A percentile compares a stretch with the other conserved stretches of the same genome.
Conservation (phyloP, 2,329 filamentous ascomycete species). For the Pseudopyricularia cyperi region DNA sequence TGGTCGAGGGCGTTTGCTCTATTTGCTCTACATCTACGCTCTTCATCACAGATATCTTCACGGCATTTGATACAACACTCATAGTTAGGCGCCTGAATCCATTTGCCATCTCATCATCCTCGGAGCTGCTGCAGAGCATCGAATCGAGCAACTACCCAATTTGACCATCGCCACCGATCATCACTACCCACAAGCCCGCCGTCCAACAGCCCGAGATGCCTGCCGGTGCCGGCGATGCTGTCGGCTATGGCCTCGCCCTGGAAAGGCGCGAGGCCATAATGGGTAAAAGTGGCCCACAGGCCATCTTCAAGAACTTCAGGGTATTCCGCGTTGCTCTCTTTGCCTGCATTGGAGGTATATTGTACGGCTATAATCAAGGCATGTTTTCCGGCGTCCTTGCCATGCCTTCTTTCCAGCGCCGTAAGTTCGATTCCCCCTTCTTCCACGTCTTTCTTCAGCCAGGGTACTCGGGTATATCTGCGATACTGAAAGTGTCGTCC, state of each 20-base stretch:
- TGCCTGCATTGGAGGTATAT: conserved; percentile 47
- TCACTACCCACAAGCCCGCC: background rate
- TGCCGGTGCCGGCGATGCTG: conserved; percentile 18
- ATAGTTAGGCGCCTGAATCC: background rate
- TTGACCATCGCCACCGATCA: background rate
- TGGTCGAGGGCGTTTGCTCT: background rate
- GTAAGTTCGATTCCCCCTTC: conserved; percentile 18
- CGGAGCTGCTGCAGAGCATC: background rate
- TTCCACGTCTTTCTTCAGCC: background rate
- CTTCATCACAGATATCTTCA: background rate
- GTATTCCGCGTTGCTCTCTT: conserved; percentile 49
- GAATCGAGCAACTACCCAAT: no score
- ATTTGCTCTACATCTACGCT: no score
- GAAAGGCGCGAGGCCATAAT: conserved; percentile 38
- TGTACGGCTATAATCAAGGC: conserved; percentile 65
- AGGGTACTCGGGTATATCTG: no score
- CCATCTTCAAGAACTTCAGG: conserved; percentile 43
- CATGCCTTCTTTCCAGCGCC: conserved; percentile 39
- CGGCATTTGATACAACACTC: background rate
- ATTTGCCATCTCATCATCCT: background rate
- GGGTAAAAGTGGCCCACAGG: conserved; percentile 35
- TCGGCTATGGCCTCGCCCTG: conserved; percentile 35
- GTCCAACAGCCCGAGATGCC: conserved; percentile 16
- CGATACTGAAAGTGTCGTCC: background rate
- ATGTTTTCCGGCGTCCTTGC: conserved; percentile 59